Evolutionary conservation across 106 monocot species (phyloP).

Genomic region (Phalaenopsis aphrodite): DNA sequence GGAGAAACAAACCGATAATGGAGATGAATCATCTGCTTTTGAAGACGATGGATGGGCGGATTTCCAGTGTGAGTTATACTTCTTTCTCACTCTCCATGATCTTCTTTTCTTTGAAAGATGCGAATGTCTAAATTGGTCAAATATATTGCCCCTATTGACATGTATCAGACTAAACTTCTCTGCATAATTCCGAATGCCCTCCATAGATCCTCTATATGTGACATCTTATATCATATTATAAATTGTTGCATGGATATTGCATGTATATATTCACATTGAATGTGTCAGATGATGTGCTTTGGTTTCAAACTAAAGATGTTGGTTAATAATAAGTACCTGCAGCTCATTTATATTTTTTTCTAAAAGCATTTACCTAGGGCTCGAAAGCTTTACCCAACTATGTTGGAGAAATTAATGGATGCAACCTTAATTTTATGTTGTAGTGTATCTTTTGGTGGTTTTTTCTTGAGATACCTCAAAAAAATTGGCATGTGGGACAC

Average conservation of each 20-base stretch:
- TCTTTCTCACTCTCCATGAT: background rate
- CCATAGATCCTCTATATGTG: background rate
- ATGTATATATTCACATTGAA: background rate
- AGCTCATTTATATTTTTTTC: background rate
- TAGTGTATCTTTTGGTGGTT: background rate
- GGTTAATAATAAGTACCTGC: background rate
- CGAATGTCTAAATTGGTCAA: background rate
- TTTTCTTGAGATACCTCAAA: too few relatives aligned
- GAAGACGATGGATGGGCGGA: constrained; percentile 57
- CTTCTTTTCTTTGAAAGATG: background rate
- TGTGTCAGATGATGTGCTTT: background rate
- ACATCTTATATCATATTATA: background rate
- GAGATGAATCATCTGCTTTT: constrained; percentile 16
- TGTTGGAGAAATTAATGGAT: background rate
- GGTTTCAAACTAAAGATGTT: background rate
- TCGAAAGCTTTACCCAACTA: background rate
- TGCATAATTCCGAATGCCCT: background rate
- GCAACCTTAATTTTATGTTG: background rate
- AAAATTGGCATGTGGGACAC: too few relatives aligned
- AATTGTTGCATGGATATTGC: background rate
- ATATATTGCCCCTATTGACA: background rate
- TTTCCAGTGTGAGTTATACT: constrained; percentile 46
- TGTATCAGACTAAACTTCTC: background rate
- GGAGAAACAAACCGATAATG: constrained; percentile 28
- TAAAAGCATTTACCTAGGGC: background rate